Evolutionary conservation across 257 asterid species (phyloP), one percentile per base, ranked within the genome.

Genomic region (Scutellaria galericulata): DNA sequence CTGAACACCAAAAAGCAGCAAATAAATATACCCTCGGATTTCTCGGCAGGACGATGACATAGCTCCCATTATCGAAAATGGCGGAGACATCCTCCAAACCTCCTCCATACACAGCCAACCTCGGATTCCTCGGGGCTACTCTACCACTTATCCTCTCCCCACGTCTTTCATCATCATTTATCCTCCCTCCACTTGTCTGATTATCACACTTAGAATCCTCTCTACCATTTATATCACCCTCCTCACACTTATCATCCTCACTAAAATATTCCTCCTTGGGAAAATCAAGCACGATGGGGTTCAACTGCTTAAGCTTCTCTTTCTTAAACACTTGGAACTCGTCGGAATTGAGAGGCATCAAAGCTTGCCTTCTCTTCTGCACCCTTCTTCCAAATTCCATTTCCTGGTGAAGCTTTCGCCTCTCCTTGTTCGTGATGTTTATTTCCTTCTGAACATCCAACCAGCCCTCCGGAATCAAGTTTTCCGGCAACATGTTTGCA

Each of bases 391-490:
- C 97, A 57, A 70, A 90, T 51, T 95, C 90, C 84, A 87, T 3
- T 78, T 88, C 60, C 71, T 81, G 79, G 9, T 92, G 84, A 9
- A 88, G 80, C 80, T 55, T 86, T 66, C 98, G 87, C 79, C 89
- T 81, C 80, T 92, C 97, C 80, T 95, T 92, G 86, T 95, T 95
- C 24, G 97, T 82, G 31, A 95, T 86, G 75, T 85, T 92, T 14
- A 95, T 22, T 58, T 85, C 92, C 80, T 73, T 77, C 77, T 88
- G 98, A 48, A 83, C 51, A 57, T 84, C 85, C 62, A 61, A n/a
- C 99, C 99, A 95, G 15, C 88, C 77, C 20, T 90, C 97, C 40
- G 99, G 99, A 68, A 95, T 82, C 69, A 95, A 78, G 68, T 87
- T 92, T 18, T 95, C 97, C 7, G 94, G 76, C 78, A 79, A 48